These are phyloP conservation scores for Colletotrichum noveboracense DNA, from an alignment of 2,329 filamentous ascomycete genomes.

Conservation along the genomic window DNA sequence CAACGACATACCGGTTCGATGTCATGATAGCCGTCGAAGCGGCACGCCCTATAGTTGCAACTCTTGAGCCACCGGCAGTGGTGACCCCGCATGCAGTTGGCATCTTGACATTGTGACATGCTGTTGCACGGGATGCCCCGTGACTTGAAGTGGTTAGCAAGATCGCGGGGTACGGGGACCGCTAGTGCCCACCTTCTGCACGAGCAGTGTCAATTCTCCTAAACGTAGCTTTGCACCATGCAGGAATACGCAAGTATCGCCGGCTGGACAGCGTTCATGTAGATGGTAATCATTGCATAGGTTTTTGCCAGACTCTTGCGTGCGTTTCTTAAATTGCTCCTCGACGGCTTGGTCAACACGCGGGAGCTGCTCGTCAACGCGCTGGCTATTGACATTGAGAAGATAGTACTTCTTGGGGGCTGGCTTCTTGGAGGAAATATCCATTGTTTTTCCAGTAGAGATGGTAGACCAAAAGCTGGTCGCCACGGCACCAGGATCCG, in stretches of 20 bases:
- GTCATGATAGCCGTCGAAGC: slow-evolving; percentile 22
- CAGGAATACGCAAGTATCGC: background rate
- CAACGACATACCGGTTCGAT: slow-evolving; percentile 20
- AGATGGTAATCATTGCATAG: slow-evolving; percentile 26
- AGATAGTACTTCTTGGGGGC: slow-evolving; percentile 22
- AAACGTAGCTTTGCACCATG: background rate
- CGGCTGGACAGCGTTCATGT: slow-evolving; percentile 1
- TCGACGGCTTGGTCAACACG: slow-evolving; percentile 22
- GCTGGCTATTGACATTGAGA: slow-evolving; percentile 31
- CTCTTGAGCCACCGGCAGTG: slow-evolving; percentile 21
- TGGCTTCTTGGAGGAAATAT: background rate
- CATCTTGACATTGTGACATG: slow-evolving; percentile 12
- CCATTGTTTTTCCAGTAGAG: background rate
- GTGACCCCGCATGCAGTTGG: slow-evolving; percentile 23
- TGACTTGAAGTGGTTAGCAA: background rate
- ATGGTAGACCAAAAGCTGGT: background rate
- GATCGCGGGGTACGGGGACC: background rate
- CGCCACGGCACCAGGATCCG: background rate
- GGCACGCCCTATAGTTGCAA: slow-evolving; percentile 17
- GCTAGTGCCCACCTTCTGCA: background rate
- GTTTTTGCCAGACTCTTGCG: slow-evolving; percentile 2
- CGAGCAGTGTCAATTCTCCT: background rate
- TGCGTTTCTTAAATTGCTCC: slow-evolving; percentile 14
- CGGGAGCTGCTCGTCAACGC: slow-evolving; percentile 31
- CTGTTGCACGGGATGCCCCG: slow-evolving; percentile 14